Evolutionary conservation across 176 grass and related monocot genomes (phyloP), one percentile per base, ranked within the genome.

Genomic region (Triticum turgidum): DNA sequence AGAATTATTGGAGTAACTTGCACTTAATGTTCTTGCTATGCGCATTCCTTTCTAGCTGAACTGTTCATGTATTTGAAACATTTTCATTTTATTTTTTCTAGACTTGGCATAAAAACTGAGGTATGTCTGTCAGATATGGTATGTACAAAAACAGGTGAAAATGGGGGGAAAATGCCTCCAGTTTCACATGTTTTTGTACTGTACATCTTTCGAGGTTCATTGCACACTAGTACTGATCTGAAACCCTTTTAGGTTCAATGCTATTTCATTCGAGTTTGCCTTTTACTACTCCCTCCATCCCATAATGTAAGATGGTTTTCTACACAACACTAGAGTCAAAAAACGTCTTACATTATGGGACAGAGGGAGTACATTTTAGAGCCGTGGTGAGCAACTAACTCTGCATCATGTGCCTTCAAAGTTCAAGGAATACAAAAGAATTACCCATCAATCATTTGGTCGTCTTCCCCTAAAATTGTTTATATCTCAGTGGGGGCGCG

Each of bases 361-460:
- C 27, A 27, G 27, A 27, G 27, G 27, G 27, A 27, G 27, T 27
- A 38, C 7, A 41, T 41, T 9, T 7, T 42, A 80, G 29, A 84
- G 11, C 30, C 67, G 71, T n/a, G n/a, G 34, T 70, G 62, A 80
- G 17, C 81, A 80, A 29, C 25, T 38, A 59, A 52, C 35, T 84
- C 20, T 74, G 10, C 69, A 61, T 68, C 35, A 15, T 78, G 37
- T 87, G 56, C 47, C 14, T 69, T 91, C 79, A 73, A 27, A 15
- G 1, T 74, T 32, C 2, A 77, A 64, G 62, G 38, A 70, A 68
- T 81, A 54, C 39, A 51, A 47, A 64, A 47, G 64, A 68, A 67
- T 61, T 47, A 21, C 38, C 4, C 18, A 44, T 64, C 13, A 33
- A 73, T 84, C 51, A 75, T 76, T 81, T 90, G 78, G 15, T 44